Evolutionary conservation across 257 asterid genomes (phyloP), one percentile per base, ranked within the genome.

Genomic region (Agastache rugosa): DNA sequence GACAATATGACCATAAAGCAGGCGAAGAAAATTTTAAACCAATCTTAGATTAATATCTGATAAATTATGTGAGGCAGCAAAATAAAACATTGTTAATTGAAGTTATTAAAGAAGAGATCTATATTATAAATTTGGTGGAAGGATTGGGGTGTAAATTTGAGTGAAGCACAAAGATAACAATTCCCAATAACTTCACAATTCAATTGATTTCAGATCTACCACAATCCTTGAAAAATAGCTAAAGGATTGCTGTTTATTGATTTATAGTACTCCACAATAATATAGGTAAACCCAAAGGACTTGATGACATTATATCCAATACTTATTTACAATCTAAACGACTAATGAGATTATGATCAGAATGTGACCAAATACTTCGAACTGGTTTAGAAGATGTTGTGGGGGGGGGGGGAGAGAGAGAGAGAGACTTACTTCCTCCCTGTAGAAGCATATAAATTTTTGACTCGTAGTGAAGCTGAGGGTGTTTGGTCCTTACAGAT

Each of bases 381-480:
- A 50, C 16, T 17, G 48, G 17, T 12, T 25, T 23, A 17, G 12
- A 39, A 10, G 44, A 10, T 39, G 11, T 39, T 39, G 44, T 1
- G 44, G 29, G 54, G 27, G 29, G 1, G 45, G 69, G 7, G 9
- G 25, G 69, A 25, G 44, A 11, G 74, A 72, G 83, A 37, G 63
- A 56, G 81, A 76, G 85, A 42, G 1, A 61, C 85, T 79, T 85
- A 92, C 97, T 88, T 84, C 97, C 97, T 78, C 97, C 97, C 78
- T 89, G 95, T 51, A 92, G 96, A 85, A 92, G 91, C 91, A 86
- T 84, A 77, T 90, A 92, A 63, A 92, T 86, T 84, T 92, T 92
- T 77, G 97, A 91, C 88, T 91, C 97, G 42, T 91, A 91, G 67
- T 89, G 97, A 79, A 91, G 92, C 75, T 91, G 97, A 67, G 97